Base-by-base conservation (phyloP, 805 yeast genomes). In the Komagataella pseudopastoris region DNA sequence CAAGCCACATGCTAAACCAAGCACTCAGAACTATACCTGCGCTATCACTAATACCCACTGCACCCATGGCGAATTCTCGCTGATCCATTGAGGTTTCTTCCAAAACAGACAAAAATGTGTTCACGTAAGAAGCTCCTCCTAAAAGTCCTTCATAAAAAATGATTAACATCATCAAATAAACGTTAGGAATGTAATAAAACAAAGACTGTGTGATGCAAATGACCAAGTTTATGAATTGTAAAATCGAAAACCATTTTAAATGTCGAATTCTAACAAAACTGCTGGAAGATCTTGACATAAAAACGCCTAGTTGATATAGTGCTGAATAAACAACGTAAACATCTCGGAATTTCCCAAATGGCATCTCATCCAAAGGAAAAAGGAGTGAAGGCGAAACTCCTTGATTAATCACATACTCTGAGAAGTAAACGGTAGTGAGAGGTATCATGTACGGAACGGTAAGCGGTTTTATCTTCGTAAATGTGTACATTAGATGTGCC, bases 251-350 rank as follows among this genome's bases (percentile, higher is more conserved):
- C 17, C 78, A 45, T 63, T 83, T 81, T 5, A 91, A 69, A 6
- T 71, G 69, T 50, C 65, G 71, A 44, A 90, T 64, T 48, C 95
- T 70, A 23, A 86, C 58, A 52, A 83, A 70, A 2, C 81, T 71
- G 0, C 87, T 82, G 1, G 96, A 87, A 0, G 97, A 87, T 52
- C 98, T 71, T 3, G 97, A 88, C 1, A 91, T 76, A 60, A 91
- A 89, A 0, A 91, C 99, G 6, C 99, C 99, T 3, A 88, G 62
- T 63, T 91, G 98, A 59, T 91, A 91, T 3, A 90, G 64, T 3
- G 95, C 83, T 6, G 96, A 95, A 61, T 91, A 91, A 0, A 88
- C 80, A 12, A 91, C 98, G 63, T 91, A 91, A 3, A 87, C 84
- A 59, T 91, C 98, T 55, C 97, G 74, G 63, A 77, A 88, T 17